phyloP scores from a whole-genome alignment of 371 early-diverging fungal genomes.

The Globomyces sp. region DNA sequence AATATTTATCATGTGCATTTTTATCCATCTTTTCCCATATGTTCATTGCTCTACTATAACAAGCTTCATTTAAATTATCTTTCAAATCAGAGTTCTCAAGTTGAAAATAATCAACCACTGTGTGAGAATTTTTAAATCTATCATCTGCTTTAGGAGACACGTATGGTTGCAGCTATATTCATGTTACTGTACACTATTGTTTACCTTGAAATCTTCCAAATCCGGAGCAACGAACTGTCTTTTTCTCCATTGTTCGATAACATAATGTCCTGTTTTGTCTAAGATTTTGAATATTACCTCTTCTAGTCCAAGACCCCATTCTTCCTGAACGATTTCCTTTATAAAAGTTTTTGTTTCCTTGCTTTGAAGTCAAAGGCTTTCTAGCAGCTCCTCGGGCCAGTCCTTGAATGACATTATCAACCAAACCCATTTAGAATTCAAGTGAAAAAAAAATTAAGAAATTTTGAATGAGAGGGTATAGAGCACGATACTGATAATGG shows the following conservation, averaged over 20 bases:
- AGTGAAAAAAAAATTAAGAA: too few relatives aligned
- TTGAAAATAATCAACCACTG: constrained; percentile 27
- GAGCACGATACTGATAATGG: too few relatives aligned
- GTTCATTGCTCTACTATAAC: not conserved
- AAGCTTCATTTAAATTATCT: not conserved
- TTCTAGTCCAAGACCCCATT: constrained; percentile 43
- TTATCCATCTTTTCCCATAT: not conserved
- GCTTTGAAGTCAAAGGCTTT: constrained; percentile 31
- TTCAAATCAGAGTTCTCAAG: constrained; percentile 17
- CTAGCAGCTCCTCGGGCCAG: constrained; percentile 13
- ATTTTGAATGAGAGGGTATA: too few relatives aligned
- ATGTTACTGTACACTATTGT: not conserved
- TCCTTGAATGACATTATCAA: not conserved
- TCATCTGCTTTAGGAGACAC: constrained; percentile 31
- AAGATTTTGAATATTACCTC: constrained; percentile 18
- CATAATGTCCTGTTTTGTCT: not conserved
- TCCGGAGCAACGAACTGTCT: constrained; percentile 8
- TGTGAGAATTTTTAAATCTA: constrained; percentile 6
- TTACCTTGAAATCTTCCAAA: constrained; percentile 6
- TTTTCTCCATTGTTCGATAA: constrained; percentile 2
- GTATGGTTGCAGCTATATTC: constrained; percentile 27
- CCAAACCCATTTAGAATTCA: too few relatives aligned
- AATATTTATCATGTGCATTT: not conserved
- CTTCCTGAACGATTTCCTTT: constrained; percentile 42
- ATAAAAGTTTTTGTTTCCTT: constrained; percentile 52